phyloP scores from a whole-genome alignment of 371 early-diverging fungal genomes.

The Circinella umbellata region DNA sequence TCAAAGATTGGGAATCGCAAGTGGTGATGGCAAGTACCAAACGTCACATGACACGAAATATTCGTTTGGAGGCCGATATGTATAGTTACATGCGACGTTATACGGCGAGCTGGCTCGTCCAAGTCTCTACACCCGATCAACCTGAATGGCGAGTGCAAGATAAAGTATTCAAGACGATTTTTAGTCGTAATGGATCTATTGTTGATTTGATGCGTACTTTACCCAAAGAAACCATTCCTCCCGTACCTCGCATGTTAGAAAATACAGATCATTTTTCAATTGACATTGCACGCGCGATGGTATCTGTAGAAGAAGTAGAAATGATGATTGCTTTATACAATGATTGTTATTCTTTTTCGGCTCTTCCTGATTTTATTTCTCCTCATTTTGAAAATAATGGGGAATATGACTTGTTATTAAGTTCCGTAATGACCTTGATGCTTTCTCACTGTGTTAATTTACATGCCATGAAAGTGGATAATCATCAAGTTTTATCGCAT shows the following conservation, averaged over 20 bases:
- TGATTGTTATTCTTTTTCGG: constrained; percentile 32
- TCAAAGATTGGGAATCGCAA: constrained; percentile 24
- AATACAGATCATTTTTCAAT: constrained; percentile 15
- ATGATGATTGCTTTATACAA: constrained; percentile 33
- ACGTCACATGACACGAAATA: constrained; percentile 23
- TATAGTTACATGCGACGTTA: constrained; percentile 24
- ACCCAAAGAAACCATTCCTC: constrained; percentile 23
- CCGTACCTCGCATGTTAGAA: constrained; percentile 16
- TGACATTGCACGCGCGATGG: constrained; percentile 32
- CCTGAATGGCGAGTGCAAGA: constrained; percentile 28
- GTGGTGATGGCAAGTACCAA: constrained; percentile 24
- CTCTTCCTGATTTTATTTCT: constrained; percentile 30
- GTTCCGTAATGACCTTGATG: constrained; percentile 28
- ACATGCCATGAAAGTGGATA: constrained; percentile 28
- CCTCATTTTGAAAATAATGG: constrained; percentile 26
- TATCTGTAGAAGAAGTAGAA: constrained; percentile 28
- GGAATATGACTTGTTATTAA: constrained; percentile 26
- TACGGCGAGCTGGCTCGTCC: constrained; percentile 23
- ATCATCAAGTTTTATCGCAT: constrained; percentile 24
- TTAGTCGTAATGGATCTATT: constrained; percentile 26
- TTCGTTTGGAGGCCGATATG: constrained; percentile 30
- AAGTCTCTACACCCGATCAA: constrained; percentile 19
- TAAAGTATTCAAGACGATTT: constrained; percentile 18
- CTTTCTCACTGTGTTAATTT: constrained; percentile 29
- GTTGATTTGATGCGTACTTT: constrained; percentile 16